A percentile compares a stretch with the other conserved stretches of the same genome.
Evolutionary conservation across 345 rosid species (phyloP).

Genomic region (Eucalyptus brandiana): DNA sequence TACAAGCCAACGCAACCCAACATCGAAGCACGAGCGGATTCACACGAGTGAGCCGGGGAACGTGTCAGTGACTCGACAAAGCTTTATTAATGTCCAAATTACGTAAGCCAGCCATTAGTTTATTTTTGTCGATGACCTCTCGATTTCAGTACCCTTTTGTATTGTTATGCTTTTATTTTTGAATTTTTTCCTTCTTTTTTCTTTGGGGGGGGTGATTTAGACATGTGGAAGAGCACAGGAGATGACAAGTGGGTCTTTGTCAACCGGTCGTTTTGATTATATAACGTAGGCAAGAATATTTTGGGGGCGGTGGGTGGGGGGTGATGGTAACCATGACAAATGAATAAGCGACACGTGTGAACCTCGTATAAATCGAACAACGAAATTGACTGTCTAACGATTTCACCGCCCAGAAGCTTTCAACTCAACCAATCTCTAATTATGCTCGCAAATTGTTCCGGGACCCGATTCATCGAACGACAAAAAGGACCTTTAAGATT

Average conservation of each 20-base stretch:
- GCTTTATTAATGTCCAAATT: background rate
- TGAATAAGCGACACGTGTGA: background rate
- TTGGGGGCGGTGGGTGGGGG: background rate
- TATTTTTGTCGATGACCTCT: background rate
- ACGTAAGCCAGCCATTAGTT: background rate
- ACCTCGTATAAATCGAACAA: background rate
- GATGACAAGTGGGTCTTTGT: background rate
- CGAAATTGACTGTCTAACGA: background rate
- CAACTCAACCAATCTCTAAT: background rate
- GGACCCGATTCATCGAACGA: background rate
- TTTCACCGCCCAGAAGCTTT: background rate
- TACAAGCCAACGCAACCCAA: background rate
- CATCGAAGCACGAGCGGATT: background rate
- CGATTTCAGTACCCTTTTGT: background rate
- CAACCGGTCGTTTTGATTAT: background rate
- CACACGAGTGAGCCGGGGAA: background rate
- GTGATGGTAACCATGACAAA: background rate
- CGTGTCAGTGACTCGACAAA: background rate
- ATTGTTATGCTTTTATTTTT: background rate
- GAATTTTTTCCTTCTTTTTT: fast-evolving
- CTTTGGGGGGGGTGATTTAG: fast-evolving
- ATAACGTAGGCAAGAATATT: background rate
- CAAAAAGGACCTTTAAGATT: background rate
- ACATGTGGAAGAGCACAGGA: background rate
- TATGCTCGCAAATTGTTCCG: background rate